Conservation (phyloP, 495 filamentous ascomycete species). For the Usnea hakonensis region DNA sequence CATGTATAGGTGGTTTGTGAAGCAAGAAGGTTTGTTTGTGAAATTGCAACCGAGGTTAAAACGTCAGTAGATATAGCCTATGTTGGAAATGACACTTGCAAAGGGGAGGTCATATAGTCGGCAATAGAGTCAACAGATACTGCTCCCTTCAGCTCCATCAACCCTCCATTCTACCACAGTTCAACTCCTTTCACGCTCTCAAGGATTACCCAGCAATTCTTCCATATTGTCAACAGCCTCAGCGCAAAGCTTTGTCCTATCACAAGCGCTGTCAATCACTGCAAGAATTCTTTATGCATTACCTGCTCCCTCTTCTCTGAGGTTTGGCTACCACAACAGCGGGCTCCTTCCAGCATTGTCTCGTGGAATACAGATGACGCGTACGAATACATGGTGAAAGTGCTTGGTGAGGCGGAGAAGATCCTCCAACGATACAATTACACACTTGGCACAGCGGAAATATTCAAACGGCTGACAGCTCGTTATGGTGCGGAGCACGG, state of each 20-base stretch:
- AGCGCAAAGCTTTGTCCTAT: neutral
- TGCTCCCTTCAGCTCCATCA: neutral
- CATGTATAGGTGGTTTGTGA: slow-evolving; percentile 18
- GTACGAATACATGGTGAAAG: slow-evolving; percentile 2
- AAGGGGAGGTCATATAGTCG: neutral
- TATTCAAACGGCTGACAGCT: neutral
- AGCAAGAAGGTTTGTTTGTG: slow-evolving; percentile 19
- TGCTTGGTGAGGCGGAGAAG: neutral
- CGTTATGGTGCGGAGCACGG: neutral
- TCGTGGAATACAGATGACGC: neutral
- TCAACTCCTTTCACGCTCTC: no score
- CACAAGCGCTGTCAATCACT: neutral
- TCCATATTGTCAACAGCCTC: neutral
- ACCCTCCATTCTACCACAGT: no score
- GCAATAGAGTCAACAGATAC: neutral
- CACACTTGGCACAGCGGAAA: neutral
- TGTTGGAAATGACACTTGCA: neutral
- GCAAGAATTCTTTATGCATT: neutral
- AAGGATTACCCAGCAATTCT: neutral
- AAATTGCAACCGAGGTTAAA: slow-evolving; percentile 3
- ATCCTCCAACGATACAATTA: neutral
- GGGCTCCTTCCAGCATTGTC: neutral
- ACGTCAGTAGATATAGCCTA: neutral
- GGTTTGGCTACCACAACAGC: neutral
- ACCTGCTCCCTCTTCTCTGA: neutral